Percentiles rank a stretch among this genome's conserved stretches.
Evolutionary conservation across 371 early-diverging fungal genomes (phyloP).

Genomic region (Zancudomyces culisetae): DNA sequence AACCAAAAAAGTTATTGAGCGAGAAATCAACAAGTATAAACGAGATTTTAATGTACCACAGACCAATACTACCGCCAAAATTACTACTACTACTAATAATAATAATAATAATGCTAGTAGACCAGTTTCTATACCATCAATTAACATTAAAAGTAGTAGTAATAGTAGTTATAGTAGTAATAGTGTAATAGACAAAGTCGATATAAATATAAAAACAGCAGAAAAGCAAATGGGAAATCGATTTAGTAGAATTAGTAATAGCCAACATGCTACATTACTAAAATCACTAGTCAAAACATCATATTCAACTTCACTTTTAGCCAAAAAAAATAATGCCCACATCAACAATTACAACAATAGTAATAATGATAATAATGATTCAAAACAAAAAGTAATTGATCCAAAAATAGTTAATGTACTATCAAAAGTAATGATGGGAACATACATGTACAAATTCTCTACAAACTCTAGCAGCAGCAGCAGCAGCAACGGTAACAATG

Average conservation of each 20-base stretch:
- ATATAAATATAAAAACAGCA: too few species aligned
- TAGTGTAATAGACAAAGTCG: too few species aligned
- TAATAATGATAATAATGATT: not conserved
- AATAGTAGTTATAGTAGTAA: too few species aligned
- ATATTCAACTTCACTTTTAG: not conserved
- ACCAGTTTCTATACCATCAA: too few species aligned
- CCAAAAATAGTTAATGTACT: slow-evolving; percentile 38
- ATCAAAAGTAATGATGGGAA: slow-evolving; percentile 60
- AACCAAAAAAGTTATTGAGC: too few species aligned
- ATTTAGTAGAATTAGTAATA: not conserved
- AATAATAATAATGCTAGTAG: too few species aligned
- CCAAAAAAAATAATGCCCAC: not conserved
- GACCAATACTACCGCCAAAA: too few species aligned
- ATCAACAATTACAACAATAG: not conserved
- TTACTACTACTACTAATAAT: too few species aligned
- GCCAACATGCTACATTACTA: not conserved
- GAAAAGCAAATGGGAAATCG: too few species aligned
- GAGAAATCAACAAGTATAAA: too few species aligned
- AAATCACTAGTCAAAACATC: not conserved
- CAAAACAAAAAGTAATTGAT: not conserved
- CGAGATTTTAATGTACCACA: too few species aligned
- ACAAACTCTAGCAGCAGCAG: slow-evolving; percentile 20
- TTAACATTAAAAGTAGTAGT: too few species aligned
- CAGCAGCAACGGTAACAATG: slow-evolving; percentile 32
- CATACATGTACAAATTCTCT: slow-evolving; percentile 52